These are phyloP conservation scores for Linum lewisii DNA, from an alignment of 345 rosid species.

Conservation along the genomic window DNA sequence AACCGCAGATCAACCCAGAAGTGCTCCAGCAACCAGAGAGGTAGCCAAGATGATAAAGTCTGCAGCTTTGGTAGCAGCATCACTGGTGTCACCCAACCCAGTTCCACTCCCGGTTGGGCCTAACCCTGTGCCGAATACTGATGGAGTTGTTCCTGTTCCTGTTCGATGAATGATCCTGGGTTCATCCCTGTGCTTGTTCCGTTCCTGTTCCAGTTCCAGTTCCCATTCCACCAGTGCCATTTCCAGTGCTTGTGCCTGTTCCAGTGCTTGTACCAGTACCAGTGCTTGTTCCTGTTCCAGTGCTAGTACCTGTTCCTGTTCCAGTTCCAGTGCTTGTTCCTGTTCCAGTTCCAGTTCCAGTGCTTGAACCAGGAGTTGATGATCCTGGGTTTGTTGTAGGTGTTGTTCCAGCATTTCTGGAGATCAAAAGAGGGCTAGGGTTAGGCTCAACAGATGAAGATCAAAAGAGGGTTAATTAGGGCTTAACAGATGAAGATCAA, in stretches of 20 bases:
- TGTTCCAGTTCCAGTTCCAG: constrained; percentile 6
- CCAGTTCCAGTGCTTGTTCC: constrained; percentile 6
- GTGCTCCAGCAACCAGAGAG: background rate
- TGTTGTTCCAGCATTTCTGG: constrained; percentile 17
- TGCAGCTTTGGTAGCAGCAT: constrained; percentile 3
- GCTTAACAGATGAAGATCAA: no score
- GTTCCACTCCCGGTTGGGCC: constrained; percentile 5
- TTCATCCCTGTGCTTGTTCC: background rate
- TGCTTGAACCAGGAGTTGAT: constrained; percentile 9
- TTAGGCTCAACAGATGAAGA: no score
- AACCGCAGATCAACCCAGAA: constrained; percentile 15
- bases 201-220: constrained; percentile 16
- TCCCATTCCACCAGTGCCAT: constrained; percentile 12
- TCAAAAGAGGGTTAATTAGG: no score
- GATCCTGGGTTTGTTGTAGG: constrained; percentile 13
- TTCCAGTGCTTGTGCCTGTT: constrained; percentile 12
- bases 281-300: constrained; percentile 12
- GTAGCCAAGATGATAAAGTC: constrained; percentile 6
- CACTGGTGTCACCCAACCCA: constrained; percentile 19
- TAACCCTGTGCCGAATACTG: constrained; percentile 13
- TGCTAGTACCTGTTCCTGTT: background rate
- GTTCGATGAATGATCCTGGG: background rate
- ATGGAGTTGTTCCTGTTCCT: background rate
- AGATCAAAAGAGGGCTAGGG: background rate
- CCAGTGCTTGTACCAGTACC: constrained; percentile 13